Base-by-base conservation (phyloP, 768 basidiomycete genomes). In the Hygrophorus pudorinus region DNA sequence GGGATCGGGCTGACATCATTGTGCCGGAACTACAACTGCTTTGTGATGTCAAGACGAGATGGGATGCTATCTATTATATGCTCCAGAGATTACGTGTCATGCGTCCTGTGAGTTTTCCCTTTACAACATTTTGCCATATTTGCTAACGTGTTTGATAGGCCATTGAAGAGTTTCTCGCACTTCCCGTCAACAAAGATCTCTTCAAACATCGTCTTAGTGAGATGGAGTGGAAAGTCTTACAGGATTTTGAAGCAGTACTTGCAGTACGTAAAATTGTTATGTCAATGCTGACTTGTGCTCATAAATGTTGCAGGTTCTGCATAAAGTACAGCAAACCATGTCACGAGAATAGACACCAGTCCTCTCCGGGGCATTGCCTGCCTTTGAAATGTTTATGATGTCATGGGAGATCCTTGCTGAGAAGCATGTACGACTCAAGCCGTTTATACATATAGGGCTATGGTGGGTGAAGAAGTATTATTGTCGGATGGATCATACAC, bases 321-420 rank as follows among this genome's bases (percentile, higher is more conserved):
- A n/a, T n/a, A n/a, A n/a, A 27, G 48, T 51, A n/a, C 52, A 53
- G 44, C 50, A 51, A 8, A 28, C 43, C 12, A 50, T 53, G 50
- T 45, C 54, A 18, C 16, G 35, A 3, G 48, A 56, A 35, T 45
- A 40, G 21, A 53, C 38, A 14, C 54, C 54, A 11, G 34, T 55
- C 17, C 48, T 55, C 13, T 38, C 54, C 4, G 44, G 48, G 31
- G 52, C 47, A 14, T 49, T 55, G 32, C 54, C 52, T 14, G 41
- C 51, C 11, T 51, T 56, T 29, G 53, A 56, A 41, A 34, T 46
- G 28, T 53, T 56, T 17, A 52, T 56, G 42, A 29, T 36, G 1
- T 18, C 33, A 9, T 53, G 49, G 52, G 48, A 51, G 24, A 34
- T 11, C 27, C 42, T 51, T 28, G 38, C 27, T 30, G 12, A 24